These are phyloP conservation scores for Annulohypoxylon bovei DNA, from an alignment of 495 filamentous ascomycete genomes.

Conservation along the genomic window DNA sequence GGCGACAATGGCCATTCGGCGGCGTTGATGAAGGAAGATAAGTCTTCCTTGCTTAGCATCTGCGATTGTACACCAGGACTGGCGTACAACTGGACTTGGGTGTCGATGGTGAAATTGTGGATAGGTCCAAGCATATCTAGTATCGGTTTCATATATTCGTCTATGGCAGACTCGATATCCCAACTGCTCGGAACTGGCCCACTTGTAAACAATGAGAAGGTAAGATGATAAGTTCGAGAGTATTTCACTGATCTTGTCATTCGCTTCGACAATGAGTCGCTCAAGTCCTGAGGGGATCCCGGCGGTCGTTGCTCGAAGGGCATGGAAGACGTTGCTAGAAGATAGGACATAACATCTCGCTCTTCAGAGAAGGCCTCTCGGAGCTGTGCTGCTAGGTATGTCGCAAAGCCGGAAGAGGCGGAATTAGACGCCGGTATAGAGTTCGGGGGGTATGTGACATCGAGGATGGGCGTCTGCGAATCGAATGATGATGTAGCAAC, in stretches of 20 bases:
- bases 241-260: constrained; percentile 89
- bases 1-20: constrained; percentile 97
- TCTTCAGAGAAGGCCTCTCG: constrained; percentile 87
- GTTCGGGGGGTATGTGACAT: constrained; percentile 81
- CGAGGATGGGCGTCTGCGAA: constrained; percentile 74
- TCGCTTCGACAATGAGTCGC: constrained; percentile 61
- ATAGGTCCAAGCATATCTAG: constrained; percentile 80
- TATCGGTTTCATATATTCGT: constrained; percentile 83
- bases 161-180: constrained; percentile 87
- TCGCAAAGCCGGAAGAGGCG: constrained; percentile 77
- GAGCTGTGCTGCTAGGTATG: constrained; percentile 81
- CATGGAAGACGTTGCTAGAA: constrained; percentile 71
- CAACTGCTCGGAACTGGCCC: constrained; percentile 81
- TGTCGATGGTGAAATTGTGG: constrained; percentile 96
- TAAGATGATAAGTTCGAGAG: constrained; percentile 92
- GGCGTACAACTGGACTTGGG: constrained; percentile 94
- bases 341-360: constrained; percentile 84
- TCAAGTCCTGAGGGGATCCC: constrained; percentile 51
- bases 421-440: constrained; percentile 75
- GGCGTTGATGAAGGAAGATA: constrained; percentile 94
- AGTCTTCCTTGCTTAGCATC: constrained; percentile 83
- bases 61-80: constrained; percentile 73
- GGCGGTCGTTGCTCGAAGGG: constrained; percentile 59
- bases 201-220: constrained; percentile 92
- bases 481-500: constrained; percentile 70